These are phyloP conservation scores for Aspergillus saccharolyticus DNA, from an alignment of 495 filamentous ascomycete species.

Conservation along the genomic window DNA sequence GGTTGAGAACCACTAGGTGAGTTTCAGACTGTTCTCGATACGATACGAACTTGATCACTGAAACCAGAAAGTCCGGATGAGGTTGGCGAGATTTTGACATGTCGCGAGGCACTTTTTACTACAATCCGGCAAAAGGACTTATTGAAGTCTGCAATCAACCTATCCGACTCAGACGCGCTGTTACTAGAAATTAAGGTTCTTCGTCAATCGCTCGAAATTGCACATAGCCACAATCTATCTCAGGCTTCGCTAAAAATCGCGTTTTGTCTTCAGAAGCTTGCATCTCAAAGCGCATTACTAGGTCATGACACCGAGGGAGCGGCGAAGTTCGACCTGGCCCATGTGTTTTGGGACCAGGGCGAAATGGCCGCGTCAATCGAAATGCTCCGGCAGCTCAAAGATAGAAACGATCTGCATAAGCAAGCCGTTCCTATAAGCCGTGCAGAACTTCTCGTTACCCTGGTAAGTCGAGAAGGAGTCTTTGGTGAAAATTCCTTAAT, in stretches of 20 bases:
- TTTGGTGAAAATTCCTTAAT: background rate
- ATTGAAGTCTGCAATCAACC: constrained; percentile 53
- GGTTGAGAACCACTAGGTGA: constrained; percentile 77
- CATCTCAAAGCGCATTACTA: constrained; percentile 57
- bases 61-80: constrained; percentile 62
- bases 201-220: constrained; percentile 66
- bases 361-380: constrained; percentile 87
- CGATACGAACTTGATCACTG: constrained; percentile 8
- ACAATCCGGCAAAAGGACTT: constrained; percentile 63
- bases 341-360: constrained; percentile 90
- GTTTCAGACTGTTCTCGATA: constrained; percentile 24
- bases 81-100: constrained; percentile 73
- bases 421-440: constrained; percentile 71
- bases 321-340: constrained; percentile 72
- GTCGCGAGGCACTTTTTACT: constrained; percentile 75
- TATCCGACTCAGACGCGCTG: constrained; percentile 58
- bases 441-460: constrained; percentile 76
- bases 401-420: constrained; percentile 55
- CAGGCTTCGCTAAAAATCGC: constrained; percentile 83
- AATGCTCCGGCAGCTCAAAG: constrained; percentile 72
- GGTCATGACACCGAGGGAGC: constrained; percentile 72
- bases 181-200: constrained; percentile 68
- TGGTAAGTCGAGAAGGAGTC: constrained; percentile 47
- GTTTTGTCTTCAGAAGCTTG: constrained; percentile 71
- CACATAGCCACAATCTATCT: constrained; percentile 68